Percentiles rank a stretch among this genome's conserved stretches.
These are phyloP conservation scores for Melanomma pulvis-pyrius DNA, from an alignment of 495 filamentous ascomycete genomes.

Conservation along the genomic window DNA sequence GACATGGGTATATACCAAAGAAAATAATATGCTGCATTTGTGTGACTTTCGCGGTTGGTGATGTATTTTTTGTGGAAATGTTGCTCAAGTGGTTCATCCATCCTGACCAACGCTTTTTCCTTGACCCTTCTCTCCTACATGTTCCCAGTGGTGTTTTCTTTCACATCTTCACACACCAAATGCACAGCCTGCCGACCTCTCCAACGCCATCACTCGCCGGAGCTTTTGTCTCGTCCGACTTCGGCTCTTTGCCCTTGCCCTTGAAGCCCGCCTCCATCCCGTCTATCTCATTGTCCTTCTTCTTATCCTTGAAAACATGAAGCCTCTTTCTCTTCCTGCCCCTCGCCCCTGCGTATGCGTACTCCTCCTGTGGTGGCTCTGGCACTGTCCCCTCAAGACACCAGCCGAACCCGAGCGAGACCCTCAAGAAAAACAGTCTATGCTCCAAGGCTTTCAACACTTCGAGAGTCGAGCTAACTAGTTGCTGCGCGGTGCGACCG, in stretches of 20 bases:
- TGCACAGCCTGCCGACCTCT: slow-evolving; percentile 51
- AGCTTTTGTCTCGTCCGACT: neutral
- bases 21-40: neutral
- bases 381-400: slow-evolving; percentile 13
- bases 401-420: slow-evolving; percentile 62
- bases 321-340: slow-evolving; percentile 17
- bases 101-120: too few relatives aligned
- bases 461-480: slow-evolving; percentile 33
- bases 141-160: neutral
- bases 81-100: too few relatives aligned
- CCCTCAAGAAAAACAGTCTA: slow-evolving; percentile 52
- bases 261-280: slow-evolving; percentile 5
- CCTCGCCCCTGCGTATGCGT: neutral
- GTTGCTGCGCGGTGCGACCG: slow-evolving; percentile 46
- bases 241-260: neutral
- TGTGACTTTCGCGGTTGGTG: neutral
- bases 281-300: neutral
- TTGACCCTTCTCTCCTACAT: neutral
- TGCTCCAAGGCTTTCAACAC: slow-evolving; percentile 54
- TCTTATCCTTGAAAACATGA: neutral
- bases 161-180: slow-evolving; percentile 54
- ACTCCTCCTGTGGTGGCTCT: slow-evolving; percentile 27
- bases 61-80: too few relatives aligned
- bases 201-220: slow-evolving; percentile 31
- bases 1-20: too few relatives aligned